Conservation (phyloP, 306 rosid genomes). For the Vicia villosa region DNA sequence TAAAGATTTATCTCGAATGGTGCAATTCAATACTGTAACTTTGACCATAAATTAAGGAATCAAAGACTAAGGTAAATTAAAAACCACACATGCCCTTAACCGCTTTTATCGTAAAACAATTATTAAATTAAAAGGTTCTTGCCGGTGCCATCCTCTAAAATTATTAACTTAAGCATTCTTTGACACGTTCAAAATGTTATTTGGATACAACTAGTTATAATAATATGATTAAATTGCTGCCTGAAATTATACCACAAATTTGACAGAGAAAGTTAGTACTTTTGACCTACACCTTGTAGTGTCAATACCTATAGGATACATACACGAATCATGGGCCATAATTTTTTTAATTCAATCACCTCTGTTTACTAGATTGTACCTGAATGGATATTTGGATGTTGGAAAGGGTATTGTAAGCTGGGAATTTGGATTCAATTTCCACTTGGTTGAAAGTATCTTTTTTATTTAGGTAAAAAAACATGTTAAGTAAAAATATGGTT, state of each 20-base stretch:
- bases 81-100: conserved; percentile 59
- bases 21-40: conserved; percentile 57
- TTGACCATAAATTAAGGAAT: conserved; percentile 89
- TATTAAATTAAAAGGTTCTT: conserved; percentile 26
- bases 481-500: no score
- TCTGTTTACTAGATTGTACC: not conserved
- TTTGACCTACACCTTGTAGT: conserved; percentile 38
- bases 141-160: conserved; percentile 39
- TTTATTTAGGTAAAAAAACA: no score
- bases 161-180: not conserved
- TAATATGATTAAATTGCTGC: not conserved
- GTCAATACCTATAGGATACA: conserved; percentile 29
- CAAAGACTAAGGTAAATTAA: conserved; percentile 58
- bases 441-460: no score
- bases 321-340: conserved; percentile 13
- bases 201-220: not conserved
- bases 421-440: not conserved
- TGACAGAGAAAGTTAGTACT: conserved; percentile 27
- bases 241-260: conserved; percentile 9
- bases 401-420: not conserved
- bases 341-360: not conserved
- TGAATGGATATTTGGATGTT: not conserved
- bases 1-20: conserved; percentile 70
- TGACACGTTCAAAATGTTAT: not conserved
- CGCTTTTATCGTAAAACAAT: conserved; percentile 22